Evolutionary conservation across 2,329 filamentous ascomycete genomes (phyloP).

Genomic region (Sordariomycetes sp.): DNA sequence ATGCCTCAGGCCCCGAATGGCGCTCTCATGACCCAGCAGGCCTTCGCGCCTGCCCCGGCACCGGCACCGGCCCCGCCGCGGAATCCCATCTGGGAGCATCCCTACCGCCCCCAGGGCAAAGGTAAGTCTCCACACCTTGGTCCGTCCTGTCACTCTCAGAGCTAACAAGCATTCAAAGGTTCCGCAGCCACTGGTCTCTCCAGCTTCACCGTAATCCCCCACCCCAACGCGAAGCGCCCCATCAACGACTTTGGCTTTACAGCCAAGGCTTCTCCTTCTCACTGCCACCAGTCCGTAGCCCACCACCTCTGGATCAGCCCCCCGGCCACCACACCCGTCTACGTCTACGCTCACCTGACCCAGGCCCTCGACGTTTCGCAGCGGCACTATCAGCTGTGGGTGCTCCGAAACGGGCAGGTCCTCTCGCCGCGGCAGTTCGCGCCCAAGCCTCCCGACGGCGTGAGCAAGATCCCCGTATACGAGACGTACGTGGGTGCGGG

Average conservation of each 20-base stretch:
- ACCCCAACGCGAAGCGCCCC: background rate
- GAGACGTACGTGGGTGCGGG: slow-evolving; percentile 63
- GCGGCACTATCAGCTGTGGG: slow-evolving; percentile 68
- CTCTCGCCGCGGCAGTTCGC: background rate
- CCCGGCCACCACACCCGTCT: slow-evolving; percentile 37
- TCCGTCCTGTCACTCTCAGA: background rate
- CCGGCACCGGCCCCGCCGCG: slow-evolving; percentile 21
- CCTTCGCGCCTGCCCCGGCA: slow-evolving; percentile 5
- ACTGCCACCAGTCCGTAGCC: slow-evolving; percentile 40
- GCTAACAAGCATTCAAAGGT: background rate
- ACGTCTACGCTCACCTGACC: slow-evolving; percentile 58
- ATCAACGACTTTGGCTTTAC: background rate
- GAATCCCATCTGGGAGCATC: slow-evolving; percentile 18
- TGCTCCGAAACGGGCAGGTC: slow-evolving; percentile 27
- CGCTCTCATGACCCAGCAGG: background rate
- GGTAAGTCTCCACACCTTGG: background rate
- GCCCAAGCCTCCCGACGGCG: background rate
- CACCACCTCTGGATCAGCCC: slow-evolving; percentile 55
- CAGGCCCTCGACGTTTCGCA: slow-evolving; percentile 53
- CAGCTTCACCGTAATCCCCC: background rate
- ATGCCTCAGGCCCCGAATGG: background rate
- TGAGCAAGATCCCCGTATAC: slow-evolving; percentile 44
- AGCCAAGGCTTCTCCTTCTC: background rate
- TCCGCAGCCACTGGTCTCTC: background rate
- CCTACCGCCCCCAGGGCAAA: slow-evolving; percentile 3